Evolutionary conservation across 2,329 filamentous ascomycete species (phyloP), one percentile per base, ranked within the genome.

Genomic region (Nannizziopsis barbatae): DNA sequence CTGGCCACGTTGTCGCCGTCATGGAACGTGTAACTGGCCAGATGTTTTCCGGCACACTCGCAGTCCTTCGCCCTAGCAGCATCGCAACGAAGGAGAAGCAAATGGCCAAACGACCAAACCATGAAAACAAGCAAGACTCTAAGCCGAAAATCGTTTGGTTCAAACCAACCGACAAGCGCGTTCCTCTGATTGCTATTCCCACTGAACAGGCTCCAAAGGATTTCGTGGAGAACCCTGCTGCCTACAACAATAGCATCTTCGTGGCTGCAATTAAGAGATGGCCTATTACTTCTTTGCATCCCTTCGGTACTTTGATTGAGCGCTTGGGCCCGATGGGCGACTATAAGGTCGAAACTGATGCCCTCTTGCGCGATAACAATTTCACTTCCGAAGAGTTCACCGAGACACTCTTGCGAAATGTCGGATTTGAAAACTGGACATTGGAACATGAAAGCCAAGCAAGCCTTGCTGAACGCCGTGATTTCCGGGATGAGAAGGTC

Each of bases 61-160:
- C 92, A 54, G 77, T 98, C 49, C 78, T 98, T 35, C 87, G 92
- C 46, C 92, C 92, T 18, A 95, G 89, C 71, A 95, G 89, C 71
- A 92, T 96, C 71, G 92, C 92, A 44, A 98, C 92, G 49, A 98
- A 96, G 73, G 92, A 98, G 73, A 96, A 96, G 73, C 92, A 98
- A 66, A 92, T 98, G 66, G 92, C 92, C 39, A 92, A 98, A 73
- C 82, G 77, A 52, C 78, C 82, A 46, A 82, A 92, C 56, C 86
- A 89, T 53, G 82, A 84, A 55, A 86, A 89, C 47, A 80, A 86
- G 54, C 88, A 93, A 64, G 92, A 98, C 22, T 27, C 22, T 55
- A 95, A 95, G 71, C 92, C 92, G 54, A 98, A 98, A 80, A 98
- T 98, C 69, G 92, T 98, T 37, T 98, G 92, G 92, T 98, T 98